A percentile compares a stretch with the other conserved stretches of the same genome.
These are phyloP conservation scores for Psilocybe azurescens DNA, from an alignment of 768 basidiomycete species.

Conservation along the genomic window DNA sequence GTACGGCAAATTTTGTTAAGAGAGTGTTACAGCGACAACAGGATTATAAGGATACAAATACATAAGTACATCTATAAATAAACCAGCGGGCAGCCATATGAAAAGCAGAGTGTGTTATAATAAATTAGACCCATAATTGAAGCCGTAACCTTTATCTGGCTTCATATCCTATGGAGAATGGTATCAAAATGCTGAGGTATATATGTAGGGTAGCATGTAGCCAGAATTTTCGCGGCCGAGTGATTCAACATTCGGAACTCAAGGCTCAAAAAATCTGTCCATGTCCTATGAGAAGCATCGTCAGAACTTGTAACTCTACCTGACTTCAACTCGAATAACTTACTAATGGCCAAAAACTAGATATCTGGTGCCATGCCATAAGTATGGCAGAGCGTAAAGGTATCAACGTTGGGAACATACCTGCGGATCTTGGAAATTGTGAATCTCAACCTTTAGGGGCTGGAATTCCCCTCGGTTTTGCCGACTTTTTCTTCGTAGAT, in stretches of 20 bases:
- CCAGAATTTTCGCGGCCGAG: neutral
- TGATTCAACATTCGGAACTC: neutral
- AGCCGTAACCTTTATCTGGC: no score
- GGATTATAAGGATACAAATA: no score
- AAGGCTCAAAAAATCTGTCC: neutral
- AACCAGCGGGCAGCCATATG: no score
- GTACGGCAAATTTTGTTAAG: no score
- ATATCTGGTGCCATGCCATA: conserved; percentile 6
- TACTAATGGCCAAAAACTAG: conserved; percentile 16
- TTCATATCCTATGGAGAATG: no score
- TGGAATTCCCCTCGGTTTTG: no score
- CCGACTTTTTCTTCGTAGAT: conserved; percentile 10
- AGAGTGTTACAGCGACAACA: no score
- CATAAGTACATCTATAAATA: no score
- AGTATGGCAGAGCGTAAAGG: neutral
- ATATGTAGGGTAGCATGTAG: neutral
- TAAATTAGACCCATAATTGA: no score
- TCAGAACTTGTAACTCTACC: neutral
- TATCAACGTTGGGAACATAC: neutral
- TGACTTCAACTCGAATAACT: neutral
- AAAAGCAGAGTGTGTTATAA: no score
- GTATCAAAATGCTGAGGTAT: neutral
- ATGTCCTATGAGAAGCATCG: neutral
- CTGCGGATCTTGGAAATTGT: conserved; percentile 25
- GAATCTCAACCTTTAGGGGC: conserved; percentile 10